Base-by-base conservation (phyloP, 768 basidiomycete species). In the Boletus pseudo-olivaceus region DNA sequence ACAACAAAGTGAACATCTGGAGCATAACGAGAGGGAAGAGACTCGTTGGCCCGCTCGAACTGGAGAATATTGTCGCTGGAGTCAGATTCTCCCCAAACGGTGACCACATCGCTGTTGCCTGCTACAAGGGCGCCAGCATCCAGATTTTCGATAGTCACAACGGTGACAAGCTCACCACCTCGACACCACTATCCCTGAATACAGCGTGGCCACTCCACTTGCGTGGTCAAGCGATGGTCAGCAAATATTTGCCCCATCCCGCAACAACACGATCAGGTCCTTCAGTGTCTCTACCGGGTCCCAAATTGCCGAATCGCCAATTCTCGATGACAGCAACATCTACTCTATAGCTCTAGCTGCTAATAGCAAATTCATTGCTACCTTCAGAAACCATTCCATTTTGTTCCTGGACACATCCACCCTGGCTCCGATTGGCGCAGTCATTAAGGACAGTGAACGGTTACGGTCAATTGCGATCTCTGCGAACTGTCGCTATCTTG, bases 101-200 rank as follows among this genome's bases (percentile, higher is more conserved):
- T 5, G 4, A 19, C 9, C 29, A 4, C 9, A 1, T 44, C n/a
- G 43, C 43, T n/a, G 30, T 29, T 11, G 10, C n/a, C 23, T 23
- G 23, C 0, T 4, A 8, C 1, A 0, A 2, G 2, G 11, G 11
- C 11, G 2, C 15, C 38, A 4, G 7, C 0, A 19, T 30, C n/a
- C n/a, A n/a, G 1, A 11, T 44, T 19, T 30, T 44, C n/a, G n/a
- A 44, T n/a, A 27, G 26, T 42, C 15, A 17, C 17, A 44, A 3
- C 5, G 43, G 43, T n/a, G 6, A n/a, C 4, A 5, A 44, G 2
- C 29, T 44, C 11, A 7, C 19, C 11, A 1, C 11, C n/a, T 44
- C 17, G 7, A 12, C 3, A 7, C 7, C 5, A 1, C 7, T 1
- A 19, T 6, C 17, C 10, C 5, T 17, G 2, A 7, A 10, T 19